Evolutionary conservation across 768 basidiomycete species (phyloP), one percentile per base, ranked within the genome.

Genomic region (Fomitopsis serialis): DNA sequence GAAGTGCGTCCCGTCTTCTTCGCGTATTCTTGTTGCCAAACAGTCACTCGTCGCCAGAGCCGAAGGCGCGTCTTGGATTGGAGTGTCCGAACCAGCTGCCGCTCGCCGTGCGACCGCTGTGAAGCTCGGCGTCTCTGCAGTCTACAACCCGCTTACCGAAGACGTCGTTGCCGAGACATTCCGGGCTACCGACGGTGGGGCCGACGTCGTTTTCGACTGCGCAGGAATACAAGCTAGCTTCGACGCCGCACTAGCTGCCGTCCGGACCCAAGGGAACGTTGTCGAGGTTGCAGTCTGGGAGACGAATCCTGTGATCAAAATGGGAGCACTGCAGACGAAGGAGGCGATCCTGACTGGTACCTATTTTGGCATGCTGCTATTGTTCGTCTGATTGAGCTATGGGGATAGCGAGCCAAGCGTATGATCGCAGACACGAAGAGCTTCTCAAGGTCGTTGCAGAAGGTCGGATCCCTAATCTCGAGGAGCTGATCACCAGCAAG

Each of bases 241-340:
- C 13, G 68, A 72, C 34, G 57, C 67, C 7, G 73, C 70, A 8
- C 58, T 78, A 13, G 35, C 50, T 7, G 68, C 70, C 24, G 62
- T 77, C 10, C 68, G 71, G 22, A 62, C 72, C 0, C 59, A 72
- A 32, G 77, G 78, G 17, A 68, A 61, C 0, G 57, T 76, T 22
- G 61, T 76, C 15, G 73, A 73, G 53, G 64, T 78, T 17, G 74
- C 76, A 1, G 52, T 76, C 9, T 79, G 77, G 77, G 76, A 73
- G 40, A 57, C 63, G 15, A 55, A 42, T 1, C 63, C 73, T 1
- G 61, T 53, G 23, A 50, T 78, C 12, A 66, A 76, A 48, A 63
- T 75, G 60, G 76, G 71, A 50, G 35, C 61, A 22, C 29, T 78
- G 24, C 56, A 71, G 15, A 37, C 63, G 17, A 71, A 69, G 45